Conservation (phyloP, 805 yeast species). For the Metschnikowia lachancei region DNA sequence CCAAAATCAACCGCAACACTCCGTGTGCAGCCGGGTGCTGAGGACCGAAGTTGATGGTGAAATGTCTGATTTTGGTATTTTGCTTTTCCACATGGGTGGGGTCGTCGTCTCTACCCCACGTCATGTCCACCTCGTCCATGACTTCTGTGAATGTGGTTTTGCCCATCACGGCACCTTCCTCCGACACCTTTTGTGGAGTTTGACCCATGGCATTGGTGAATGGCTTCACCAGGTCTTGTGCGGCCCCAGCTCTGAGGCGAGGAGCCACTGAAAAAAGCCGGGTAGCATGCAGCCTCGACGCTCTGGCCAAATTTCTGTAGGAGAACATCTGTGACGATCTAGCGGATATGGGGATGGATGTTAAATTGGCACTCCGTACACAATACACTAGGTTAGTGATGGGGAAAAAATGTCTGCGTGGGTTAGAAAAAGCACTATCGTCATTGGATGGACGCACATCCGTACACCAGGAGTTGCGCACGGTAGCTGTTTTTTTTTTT, state of each 20-base stretch:
- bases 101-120: constrained; percentile 43
- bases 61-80: constrained; percentile 68
- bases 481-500: neutral
- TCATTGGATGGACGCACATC: constrained; percentile 19
- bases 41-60: constrained; percentile 88
- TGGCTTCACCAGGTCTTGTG: constrained; percentile 30
- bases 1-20: constrained; percentile 80
- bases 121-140: constrained; percentile 46
- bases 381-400: neutral
- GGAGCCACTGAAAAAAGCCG: constrained; percentile 21
- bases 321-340: constrained; percentile 13
- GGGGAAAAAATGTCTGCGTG: constrained; percentile 15
- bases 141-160: constrained; percentile 45
- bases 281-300: constrained; percentile 12
- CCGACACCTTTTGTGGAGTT: constrained; percentile 35
- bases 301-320: constrained; percentile 20
- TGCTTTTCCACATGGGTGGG: constrained; percentile 42
- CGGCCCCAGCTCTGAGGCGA: constrained; percentile 22
- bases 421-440: constrained; percentile 17
- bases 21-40: constrained; percentile 97
- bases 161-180: constrained; percentile 33
- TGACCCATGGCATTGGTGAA: constrained; percentile 39
- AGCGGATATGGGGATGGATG: neutral
- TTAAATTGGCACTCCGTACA: too few relatives aligned
- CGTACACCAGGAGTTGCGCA: constrained; percentile 11